Evolutionary conservation across 2,329 filamentous ascomycete genomes (phyloP), one percentile per base, ranked within the genome.

Genomic region (Fusarium pseudograminearum): DNA sequence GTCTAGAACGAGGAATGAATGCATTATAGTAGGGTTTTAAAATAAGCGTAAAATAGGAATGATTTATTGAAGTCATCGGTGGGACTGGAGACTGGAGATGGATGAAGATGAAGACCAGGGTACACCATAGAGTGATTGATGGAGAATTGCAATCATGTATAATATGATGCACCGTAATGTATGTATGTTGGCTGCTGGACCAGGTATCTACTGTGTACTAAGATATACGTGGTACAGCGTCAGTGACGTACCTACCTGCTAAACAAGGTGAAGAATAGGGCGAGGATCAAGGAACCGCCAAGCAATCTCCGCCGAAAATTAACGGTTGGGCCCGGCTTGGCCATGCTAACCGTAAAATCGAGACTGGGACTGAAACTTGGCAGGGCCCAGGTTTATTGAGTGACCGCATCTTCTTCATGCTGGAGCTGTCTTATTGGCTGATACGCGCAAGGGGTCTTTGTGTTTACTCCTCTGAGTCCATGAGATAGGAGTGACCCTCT

Each of bases 201-300:
- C 26, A 9, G 9, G 26, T 28, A 28, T 28, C 10, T 28, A 28
- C 26, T 28, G 7, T 9, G 26, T 28, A 28, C 26, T 28, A 28
- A 28, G 26, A 28, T 28, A 28, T 28, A 28, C 8, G 26, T 18
- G 9, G 36, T 12, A 26, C 34, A 41, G 30, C 31, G 33, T 41
- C 42, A 51, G 67, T 71, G 67, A 70, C 67, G 67, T 71, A 60
- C n/a, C n/a, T n/a, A n/a, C n/a, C n/a, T n/a, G 58, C 42, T 50
- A 30, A 22, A 38, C 53, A 51, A 47, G 38, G 45, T 46, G 4
- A 10, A 26, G n/a, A 33, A 42, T 62, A 51, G 51, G 44, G 34
- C 50, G 15, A 20, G 28, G 52, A 48, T 42, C 61, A 58, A 65
- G 61, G 40, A 46, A 45, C 46, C 41, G 67, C 67, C 67, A 70